These are phyloP conservation scores for Leccinum subtestaceum DNA, from an alignment of 768 basidiomycete species.

Conservation along the genomic window DNA sequence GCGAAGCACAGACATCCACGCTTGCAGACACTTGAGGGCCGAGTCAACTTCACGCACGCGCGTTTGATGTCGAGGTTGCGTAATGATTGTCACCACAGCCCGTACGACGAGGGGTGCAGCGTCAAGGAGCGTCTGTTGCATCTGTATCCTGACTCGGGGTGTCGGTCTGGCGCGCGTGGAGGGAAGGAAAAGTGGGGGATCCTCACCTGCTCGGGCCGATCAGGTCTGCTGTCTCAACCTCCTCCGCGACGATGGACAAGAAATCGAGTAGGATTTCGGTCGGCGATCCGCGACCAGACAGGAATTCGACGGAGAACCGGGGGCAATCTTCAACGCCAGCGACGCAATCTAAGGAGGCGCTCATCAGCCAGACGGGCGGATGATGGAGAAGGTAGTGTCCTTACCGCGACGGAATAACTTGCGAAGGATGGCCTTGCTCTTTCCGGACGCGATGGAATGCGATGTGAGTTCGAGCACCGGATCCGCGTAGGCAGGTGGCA, in stretches of 20 bases:
- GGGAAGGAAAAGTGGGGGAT: conserved; percentile 9
- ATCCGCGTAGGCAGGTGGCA: conserved; percentile 52
- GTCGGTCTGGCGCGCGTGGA: too few species aligned
- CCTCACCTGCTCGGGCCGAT: conserved; percentile 69
- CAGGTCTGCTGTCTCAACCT: conserved; percentile 73
- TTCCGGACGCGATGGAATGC: conserved; percentile 56
- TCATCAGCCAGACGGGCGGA: conserved; percentile 4
- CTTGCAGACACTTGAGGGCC: conserved; percentile 75
- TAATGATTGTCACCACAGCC: conserved; percentile 60
- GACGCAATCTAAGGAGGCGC: conserved; percentile 50
- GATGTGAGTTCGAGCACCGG: conserved; percentile 69
- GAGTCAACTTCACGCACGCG: conserved; percentile 51
- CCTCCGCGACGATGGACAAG: conserved; percentile 81
- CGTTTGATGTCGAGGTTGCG: conserved; percentile 33
- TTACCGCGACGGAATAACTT: conserved; percentile 84
- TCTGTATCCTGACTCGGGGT: too few species aligned
- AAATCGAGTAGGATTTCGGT: conserved; percentile 68
- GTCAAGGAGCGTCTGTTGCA: conserved; percentile 49
- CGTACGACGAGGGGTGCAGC: conserved; percentile 62
- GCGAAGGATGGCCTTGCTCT: conserved; percentile 70
- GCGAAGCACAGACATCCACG: conserved; percentile 75
- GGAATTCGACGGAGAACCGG: conserved; percentile 49
- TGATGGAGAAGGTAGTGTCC: background rate
- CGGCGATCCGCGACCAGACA: conserved; percentile 58
- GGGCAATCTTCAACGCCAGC: conserved; percentile 67